Conservation (phyloP, 345 rosid species). For the Sapria himalayana region DNA sequence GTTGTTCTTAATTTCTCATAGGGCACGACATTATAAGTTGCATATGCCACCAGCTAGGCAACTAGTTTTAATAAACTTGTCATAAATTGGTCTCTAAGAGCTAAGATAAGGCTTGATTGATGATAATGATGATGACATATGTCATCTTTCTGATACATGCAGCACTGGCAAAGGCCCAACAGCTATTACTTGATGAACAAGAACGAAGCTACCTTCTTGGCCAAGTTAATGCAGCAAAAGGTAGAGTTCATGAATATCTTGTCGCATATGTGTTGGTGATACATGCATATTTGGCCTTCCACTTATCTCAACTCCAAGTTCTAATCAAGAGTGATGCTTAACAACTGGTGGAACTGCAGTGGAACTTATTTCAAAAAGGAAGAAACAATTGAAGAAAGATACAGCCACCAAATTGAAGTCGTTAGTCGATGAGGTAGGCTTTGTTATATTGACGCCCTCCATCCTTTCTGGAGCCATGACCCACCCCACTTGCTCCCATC, state of each 20-base stretch:
- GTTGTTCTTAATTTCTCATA: too few species aligned
- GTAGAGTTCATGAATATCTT: conserved; percentile 12
- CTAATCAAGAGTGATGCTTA: conserved; percentile 3
- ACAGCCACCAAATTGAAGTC: conserved; percentile 81
- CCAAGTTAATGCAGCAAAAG: conserved; percentile 80
- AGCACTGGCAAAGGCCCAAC: conserved; percentile 95
- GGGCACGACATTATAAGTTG: too few species aligned
- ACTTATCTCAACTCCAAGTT: not conserved
- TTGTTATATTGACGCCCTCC: not conserved
- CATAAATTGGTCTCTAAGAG: too few species aligned
- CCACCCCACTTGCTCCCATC: not conserved
- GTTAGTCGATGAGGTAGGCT: conserved; percentile 70
- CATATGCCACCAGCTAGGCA: too few species aligned
- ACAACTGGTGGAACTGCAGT: conserved; percentile 29
- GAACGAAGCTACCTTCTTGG: conserved; percentile 77
- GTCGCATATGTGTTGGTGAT: not conserved
- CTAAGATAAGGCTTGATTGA: too few species aligned
- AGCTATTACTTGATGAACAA: conserved; percentile 54
- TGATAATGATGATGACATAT: too few species aligned
- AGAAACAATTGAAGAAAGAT: conserved; percentile 89
- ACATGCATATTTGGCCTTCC: conserved; percentile 3
- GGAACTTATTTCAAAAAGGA: conserved; percentile 80
- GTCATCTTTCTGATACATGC: too few species aligned
- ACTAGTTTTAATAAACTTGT: too few species aligned
- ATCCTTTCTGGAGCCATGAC: not conserved